phyloP scores from a whole-genome alignment of 768 basidiomycete species.

The Coprinopsis sp. region DNA sequence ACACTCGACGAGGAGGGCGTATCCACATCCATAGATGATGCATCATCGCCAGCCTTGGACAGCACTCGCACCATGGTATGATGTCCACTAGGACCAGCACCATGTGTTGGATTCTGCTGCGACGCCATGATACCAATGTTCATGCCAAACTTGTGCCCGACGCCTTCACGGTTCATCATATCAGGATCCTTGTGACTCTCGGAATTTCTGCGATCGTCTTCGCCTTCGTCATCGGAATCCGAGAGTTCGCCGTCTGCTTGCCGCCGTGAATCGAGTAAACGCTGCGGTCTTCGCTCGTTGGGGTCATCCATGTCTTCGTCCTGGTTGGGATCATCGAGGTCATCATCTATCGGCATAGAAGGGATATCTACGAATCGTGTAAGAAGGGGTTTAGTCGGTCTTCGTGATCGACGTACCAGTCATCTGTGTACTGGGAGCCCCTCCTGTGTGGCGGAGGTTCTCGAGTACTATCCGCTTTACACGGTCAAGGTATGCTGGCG shows the following conservation, averaged over 20 bases:
- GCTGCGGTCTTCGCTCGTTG: constrained; percentile 70
- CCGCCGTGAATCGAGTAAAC: constrained; percentile 73
- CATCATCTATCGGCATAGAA: constrained; percentile 74
- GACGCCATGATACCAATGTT: constrained; percentile 70
- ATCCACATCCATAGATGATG: constrained; percentile 40
- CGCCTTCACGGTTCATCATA: constrained; percentile 39
- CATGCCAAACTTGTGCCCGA: constrained; percentile 55
- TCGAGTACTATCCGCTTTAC: constrained; percentile 91
- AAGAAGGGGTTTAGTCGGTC: constrained; percentile 1
- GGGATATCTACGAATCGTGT: constrained; percentile 63
- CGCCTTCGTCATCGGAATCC: constrained; percentile 97
- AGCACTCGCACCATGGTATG: constrained; percentile 47
- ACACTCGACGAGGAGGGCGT: constrained; percentile 32
- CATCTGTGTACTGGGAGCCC: constrained; percentile 92
- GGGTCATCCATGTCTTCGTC: constrained; percentile 81
- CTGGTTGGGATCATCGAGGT: constrained; percentile 73
- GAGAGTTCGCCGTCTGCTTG: constrained; percentile 88
- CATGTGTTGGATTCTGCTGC: constrained; percentile 55
- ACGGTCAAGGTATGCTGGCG: constrained; percentile 87
- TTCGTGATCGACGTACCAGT: constrained; percentile 47
- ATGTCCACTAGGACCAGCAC: constrained; percentile 73
- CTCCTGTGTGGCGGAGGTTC: constrained; percentile 78
- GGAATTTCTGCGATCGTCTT: constrained; percentile 75
- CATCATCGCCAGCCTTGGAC: constrained; percentile 23
- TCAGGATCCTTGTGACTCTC: constrained; percentile 52